Conservation (phyloP, 179 eudicot species). For the Drosera spatulata region DNA sequence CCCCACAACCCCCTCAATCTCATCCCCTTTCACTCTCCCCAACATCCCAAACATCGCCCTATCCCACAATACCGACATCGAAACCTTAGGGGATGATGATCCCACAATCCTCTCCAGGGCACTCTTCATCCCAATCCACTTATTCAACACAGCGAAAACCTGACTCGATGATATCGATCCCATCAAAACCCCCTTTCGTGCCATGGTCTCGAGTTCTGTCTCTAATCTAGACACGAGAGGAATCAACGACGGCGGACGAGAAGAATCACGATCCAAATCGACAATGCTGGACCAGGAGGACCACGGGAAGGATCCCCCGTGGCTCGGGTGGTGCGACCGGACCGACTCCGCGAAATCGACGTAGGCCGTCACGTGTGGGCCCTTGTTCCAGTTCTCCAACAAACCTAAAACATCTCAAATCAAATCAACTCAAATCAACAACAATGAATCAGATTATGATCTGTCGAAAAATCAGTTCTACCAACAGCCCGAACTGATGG, state of each 20-base stretch:
- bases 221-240: constrained; percentile 50
- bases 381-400: constrained; percentile 71
- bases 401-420: constrained; percentile 28
- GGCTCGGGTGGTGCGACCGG: constrained; percentile 52
- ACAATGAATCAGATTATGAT: no score
- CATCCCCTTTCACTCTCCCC: constrained; percentile 24
- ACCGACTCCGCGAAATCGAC: constrained; percentile 73
- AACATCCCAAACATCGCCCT: constrained; percentile 51
- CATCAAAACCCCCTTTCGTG: constrained; percentile 42
- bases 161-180: constrained; percentile 75
- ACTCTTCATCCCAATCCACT: constrained; percentile 61
- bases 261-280: not conserved
- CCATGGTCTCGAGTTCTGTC: constrained; percentile 63
- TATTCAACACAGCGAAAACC: constrained; percentile 55
- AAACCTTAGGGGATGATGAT: constrained; percentile 17
- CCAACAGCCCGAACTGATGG: no score
- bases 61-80: constrained; percentile 55
- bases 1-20: constrained; percentile 34
- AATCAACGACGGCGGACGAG: constrained; percentile 41
- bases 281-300: constrained; percentile 29
- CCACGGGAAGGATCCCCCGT: constrained; percentile 78
- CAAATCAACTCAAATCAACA: no score
- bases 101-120: constrained; percentile 15
- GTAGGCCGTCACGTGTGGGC: constrained; percentile 74
- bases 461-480: no score